phyloP scores from a whole-genome alignment of 2,329 filamentous ascomycete genomes.

The Trichophyton simii region DNA sequence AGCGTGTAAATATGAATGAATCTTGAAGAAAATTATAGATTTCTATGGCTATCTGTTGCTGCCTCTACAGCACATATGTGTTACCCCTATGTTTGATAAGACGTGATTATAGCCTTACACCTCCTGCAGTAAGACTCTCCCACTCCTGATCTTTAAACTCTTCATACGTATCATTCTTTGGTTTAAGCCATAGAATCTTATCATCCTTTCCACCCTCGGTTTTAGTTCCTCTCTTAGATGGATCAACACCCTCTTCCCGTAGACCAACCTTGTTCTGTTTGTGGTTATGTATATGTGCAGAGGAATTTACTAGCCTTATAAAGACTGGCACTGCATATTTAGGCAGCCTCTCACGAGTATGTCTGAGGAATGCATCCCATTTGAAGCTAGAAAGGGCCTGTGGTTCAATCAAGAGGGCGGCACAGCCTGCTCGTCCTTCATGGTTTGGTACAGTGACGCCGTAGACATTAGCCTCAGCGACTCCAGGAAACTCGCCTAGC shows the following conservation, averaged over 20 bases:
- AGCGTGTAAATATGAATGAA: background rate
- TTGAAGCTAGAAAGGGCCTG: slow-evolving; percentile 41
- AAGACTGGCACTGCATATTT: slow-evolving; percentile 67
- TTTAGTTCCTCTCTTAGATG: slow-evolving; percentile 34
- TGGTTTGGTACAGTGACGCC: slow-evolving; percentile 53
- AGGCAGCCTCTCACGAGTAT: slow-evolving; percentile 49
- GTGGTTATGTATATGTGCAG: slow-evolving; percentile 48
- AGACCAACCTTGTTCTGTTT: slow-evolving; percentile 68
- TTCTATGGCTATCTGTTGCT: background rate
- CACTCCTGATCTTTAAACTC: slow-evolving; percentile 49
- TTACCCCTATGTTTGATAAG: background rate
- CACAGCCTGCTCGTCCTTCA: slow-evolving; percentile 57
- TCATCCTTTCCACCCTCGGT: slow-evolving; percentile 34
- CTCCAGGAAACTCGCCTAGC: slow-evolving; percentile 45
- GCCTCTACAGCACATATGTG: background rate
- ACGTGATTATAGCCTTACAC: slow-evolving; percentile 33
- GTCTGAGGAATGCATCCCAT: slow-evolving; percentile 47
- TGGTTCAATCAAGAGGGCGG: slow-evolving; percentile 43
- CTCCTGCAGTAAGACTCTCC: slow-evolving; percentile 38
- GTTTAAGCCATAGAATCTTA: slow-evolving; percentile 40
- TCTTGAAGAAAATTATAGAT: no score
- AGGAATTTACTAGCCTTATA: slow-evolving; percentile 48
- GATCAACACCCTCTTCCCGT: slow-evolving; percentile 54
- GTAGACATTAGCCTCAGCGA: slow-evolving; percentile 58
- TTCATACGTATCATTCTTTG: slow-evolving; percentile 41